These are phyloP conservation scores for Botryotinia convoluta DNA, from an alignment of 2,329 filamentous ascomycete species.

Conservation along the genomic window DNA sequence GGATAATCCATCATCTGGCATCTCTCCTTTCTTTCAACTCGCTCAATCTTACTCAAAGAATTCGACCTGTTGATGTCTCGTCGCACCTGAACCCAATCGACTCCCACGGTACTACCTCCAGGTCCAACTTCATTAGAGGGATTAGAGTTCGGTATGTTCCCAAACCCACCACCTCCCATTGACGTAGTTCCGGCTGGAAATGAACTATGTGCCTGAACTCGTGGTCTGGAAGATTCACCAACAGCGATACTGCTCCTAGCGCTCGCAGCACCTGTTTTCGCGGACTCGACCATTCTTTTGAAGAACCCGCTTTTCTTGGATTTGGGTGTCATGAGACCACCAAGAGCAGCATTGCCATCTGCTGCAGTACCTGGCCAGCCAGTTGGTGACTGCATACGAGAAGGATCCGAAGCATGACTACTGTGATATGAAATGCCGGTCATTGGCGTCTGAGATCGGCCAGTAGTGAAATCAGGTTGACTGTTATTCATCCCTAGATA, in stretches of 20 bases:
- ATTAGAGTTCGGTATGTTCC: conserved; percentile 43
- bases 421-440: conserved; percentile 88
- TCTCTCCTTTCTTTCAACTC: conserved; percentile 77
- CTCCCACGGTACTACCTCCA: conserved; percentile 46
- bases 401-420: conserved; percentile 63
- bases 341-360: conserved; percentile 68
- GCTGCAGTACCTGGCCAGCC: conserved; percentile 54
- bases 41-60: conserved; percentile 84
- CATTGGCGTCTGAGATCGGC: conserved; percentile 61
- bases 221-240: conserved; percentile 45
- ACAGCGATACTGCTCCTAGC: conserved; percentile 80
- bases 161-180: conserved; percentile 49
- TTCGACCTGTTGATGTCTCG: conserved; percentile 95
- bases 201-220: conserved; percentile 35
- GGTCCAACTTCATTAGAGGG: conserved; percentile 69
- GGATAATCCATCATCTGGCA: conserved; percentile 94
- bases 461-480: conserved; percentile 43
- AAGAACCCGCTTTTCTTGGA: conserved; percentile 86
- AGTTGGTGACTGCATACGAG: conserved; percentile 60
- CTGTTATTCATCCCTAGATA: conserved; percentile 33
- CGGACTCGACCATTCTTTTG: conserved; percentile 90
- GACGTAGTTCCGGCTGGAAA: conserved; percentile 43
- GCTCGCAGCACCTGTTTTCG: conserved; percentile 89
- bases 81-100: conserved; percentile 97
- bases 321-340: conserved; percentile 74